phyloP scores from a whole-genome alignment of 257 asterid genomes.

The Schizonepeta tenuifolia region DNA sequence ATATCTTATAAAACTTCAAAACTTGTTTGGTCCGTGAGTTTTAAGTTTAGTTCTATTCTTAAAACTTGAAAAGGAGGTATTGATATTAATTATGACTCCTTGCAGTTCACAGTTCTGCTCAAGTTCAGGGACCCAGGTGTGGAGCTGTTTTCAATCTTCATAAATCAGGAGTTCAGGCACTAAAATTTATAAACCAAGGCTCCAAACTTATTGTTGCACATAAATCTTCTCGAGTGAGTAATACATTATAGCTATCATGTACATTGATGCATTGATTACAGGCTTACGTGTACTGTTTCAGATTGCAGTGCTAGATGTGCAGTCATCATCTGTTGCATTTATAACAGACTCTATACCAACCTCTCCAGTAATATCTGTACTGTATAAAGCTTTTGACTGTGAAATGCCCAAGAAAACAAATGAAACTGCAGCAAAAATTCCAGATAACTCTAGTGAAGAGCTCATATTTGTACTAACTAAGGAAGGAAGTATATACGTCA shows the following conservation, averaged over 20 bases:
- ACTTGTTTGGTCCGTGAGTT: constrained; percentile 21
- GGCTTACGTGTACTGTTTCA: constrained; percentile 48
- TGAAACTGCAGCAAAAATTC: constrained; percentile 46
- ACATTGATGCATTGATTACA: constrained; percentile 24
- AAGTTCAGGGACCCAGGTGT: constrained; percentile 61
- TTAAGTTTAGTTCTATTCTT: constrained; percentile 8
- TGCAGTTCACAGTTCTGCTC: constrained; percentile 65
- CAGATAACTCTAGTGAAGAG: constrained; percentile 48
- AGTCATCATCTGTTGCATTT: constrained; percentile 61
- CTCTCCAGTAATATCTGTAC: constrained; percentile 55
- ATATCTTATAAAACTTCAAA: not conserved
- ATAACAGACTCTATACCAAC: constrained; percentile 53
- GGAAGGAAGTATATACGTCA: constrained; percentile 60
- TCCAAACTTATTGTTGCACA: constrained; percentile 73
- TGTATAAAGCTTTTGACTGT: constrained; percentile 44
- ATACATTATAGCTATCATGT: constrained; percentile 27
- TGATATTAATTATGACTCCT: constrained; percentile 31
- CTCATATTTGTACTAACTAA: constrained; percentile 59
- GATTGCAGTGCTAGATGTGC: constrained; percentile 80
- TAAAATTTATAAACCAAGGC: constrained; percentile 60
- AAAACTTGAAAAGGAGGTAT: constrained; percentile 13
- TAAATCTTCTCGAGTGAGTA: constrained; percentile 73
- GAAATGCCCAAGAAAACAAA: constrained; percentile 43
- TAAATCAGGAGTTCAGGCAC: constrained; percentile 61
- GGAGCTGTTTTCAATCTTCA: constrained; percentile 71